Evolutionary conservation across 352 stramenopile species (phyloP).

Genomic region (Globisporangium uncinulatum): DNA sequence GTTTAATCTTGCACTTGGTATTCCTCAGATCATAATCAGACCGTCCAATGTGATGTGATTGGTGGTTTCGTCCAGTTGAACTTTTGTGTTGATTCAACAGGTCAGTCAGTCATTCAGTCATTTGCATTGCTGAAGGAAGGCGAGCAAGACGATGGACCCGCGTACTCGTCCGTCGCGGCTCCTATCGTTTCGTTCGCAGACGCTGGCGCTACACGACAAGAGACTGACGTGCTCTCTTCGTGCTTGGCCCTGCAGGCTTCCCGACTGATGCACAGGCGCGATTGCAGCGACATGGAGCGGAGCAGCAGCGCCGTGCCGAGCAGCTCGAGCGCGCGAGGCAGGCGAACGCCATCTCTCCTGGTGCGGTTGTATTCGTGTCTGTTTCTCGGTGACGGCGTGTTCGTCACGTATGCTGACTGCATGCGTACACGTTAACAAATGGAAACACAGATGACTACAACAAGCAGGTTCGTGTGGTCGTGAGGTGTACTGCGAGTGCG

Average conservation of each 20-base stretch:
- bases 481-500: not conserved
- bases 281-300: slow-evolving; percentile 23
- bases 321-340: slow-evolving; percentile 37
- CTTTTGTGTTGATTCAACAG: no score
- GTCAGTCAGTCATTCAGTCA: not conserved
- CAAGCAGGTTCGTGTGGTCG: slow-evolving; percentile 22
- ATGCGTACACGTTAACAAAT: not conserved
- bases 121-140: no score
- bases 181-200: no score
- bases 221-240: no score
- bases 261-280: slow-evolving; percentile 10
- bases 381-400: not conserved
- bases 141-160: no score
- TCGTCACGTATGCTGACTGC: not conserved
- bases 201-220: no score
- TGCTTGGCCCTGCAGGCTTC: slow-evolving; percentile 4
- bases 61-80: no score
- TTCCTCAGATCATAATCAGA: no score
- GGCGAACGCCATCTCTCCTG: slow-evolving; percentile 32
- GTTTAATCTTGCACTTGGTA: no score
- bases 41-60: no score
- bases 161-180: no score
- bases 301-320: slow-evolving; percentile 27
- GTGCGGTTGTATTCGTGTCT: slow-evolving; percentile 11
- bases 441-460: slow-evolving; percentile 34